Base-by-base conservation (phyloP, 73 alveolate genomes). In the Paramecium pentaurelia region DNA sequence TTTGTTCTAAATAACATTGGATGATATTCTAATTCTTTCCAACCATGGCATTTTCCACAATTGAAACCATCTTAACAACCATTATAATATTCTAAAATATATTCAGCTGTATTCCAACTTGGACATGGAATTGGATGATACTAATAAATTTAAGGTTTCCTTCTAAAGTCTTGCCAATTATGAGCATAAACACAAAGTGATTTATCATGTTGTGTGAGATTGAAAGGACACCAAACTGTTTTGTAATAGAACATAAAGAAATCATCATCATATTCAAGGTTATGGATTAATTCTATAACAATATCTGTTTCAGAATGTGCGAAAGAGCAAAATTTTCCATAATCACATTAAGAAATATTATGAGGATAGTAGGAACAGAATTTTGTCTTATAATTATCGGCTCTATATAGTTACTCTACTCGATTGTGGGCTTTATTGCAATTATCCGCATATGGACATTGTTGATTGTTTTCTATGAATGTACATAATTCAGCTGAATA, bases 111-210 rank as follows among this genome's bases (percentile, higher is more conserved):
- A 47, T 92, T 92, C 98, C 99, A 96, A 80, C 92, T 86, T 14
- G 95, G 86, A 84, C 98, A 96, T 59, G 97, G 92, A 20, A 77
- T 94, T 2, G 93, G 94, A 32, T 84, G 92, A 83, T 95, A 97
- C 16, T 92, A 93, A 70, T 93, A 96, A 20, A 93, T 88, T 42
- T 95, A 93, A 2, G 99, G 99, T 77, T 97, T 96, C 71, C 99
- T 97, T 86, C 99, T 95, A 92, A 96, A 98, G 85, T 95, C 99
- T 92, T 98, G 93, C 99, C 99, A 98, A 86, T 97, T 98, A 92
- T 98, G 99, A 60, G 99, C 99, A 92, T 97, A 98, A 58, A 97
- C 99, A 93, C 99, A 98, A 58, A 93, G 95, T 60, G 97, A 99
- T n/a, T 96, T 97, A 71, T 96, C 98, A 44, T 98, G 99, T 88